Conservation (phyloP, 177 flowering plant genomes). For the Vitis hybrid region DNA sequence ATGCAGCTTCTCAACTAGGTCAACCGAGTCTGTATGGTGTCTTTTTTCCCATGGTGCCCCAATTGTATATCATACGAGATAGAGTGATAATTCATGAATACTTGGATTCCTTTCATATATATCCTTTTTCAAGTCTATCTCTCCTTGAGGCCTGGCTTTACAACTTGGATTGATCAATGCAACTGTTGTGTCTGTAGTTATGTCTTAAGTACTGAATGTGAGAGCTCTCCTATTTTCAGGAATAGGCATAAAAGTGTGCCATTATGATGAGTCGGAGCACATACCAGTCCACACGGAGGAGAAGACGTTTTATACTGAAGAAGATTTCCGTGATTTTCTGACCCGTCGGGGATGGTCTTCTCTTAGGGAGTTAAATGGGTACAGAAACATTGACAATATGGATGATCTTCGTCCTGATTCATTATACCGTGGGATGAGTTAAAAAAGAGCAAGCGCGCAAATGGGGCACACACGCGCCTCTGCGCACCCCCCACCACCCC, state of each 20-base stretch:
- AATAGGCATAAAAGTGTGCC: conserved; percentile 61
- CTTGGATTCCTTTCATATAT: no score
- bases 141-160: no score
- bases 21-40: no score
- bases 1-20: no score
- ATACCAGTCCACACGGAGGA: conserved; percentile 74
- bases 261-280: conserved; percentile 71
- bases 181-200: no score
- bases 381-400: conserved; percentile 52
- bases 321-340: conserved; percentile 78
- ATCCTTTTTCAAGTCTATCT: no score
- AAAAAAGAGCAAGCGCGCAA: neutral
- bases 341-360: conserved; percentile 57
- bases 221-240: conserved; percentile 37
- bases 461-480: neutral
- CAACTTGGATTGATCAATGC: conserved; percentile 12
- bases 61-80: no score
- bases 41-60: no score
- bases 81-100: no score
- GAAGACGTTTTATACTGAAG: conserved; percentile 79
- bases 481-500: no score
- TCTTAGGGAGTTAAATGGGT: conserved; percentile 64
- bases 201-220: no score
- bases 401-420: conserved; percentile 69
- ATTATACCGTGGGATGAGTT: conserved; percentile 31